These are phyloP conservation scores for Epichloe bromicola DNA, from an alignment of 2,329 filamentous ascomycete species.

Conservation along the genomic window DNA sequence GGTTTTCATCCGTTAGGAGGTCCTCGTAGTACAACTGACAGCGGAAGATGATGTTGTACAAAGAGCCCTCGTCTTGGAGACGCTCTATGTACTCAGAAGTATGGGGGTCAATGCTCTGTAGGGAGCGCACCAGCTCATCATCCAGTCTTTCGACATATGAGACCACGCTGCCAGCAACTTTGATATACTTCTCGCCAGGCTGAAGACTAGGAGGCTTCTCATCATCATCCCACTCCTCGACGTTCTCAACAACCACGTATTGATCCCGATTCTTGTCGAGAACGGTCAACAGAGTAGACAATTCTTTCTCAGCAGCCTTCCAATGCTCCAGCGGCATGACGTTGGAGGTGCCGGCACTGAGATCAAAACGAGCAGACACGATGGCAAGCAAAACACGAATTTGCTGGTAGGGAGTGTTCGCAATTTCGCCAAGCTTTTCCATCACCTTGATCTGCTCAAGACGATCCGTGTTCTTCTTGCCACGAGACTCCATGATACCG, in stretches of 20 bases:
- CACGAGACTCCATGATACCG: constrained; percentile 84
- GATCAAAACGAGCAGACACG: constrained; percentile 87
- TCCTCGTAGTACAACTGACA: constrained; percentile 79
- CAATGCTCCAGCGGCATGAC: constrained; percentile 95
- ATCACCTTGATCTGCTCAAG: constrained; percentile 91
- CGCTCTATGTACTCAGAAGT: constrained; percentile 98
- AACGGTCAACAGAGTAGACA: constrained; percentile 61
- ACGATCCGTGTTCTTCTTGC: constrained; percentile 97
- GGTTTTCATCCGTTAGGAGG: constrained; percentile 54
- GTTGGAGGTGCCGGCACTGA: constrained; percentile 61
- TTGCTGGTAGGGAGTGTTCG: constrained; percentile 81
- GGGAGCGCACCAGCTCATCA: constrained; percentile 91
- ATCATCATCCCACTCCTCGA: constrained; percentile 98
- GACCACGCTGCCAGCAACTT: constrained; percentile 84
- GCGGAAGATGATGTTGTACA: constrained; percentile 89
- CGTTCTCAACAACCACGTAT: constrained; percentile 77
- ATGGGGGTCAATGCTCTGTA: constrained; percentile 95
- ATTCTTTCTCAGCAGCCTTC: constrained; percentile 86
- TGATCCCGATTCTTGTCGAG: constrained; percentile 62
- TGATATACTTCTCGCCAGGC: constrained; percentile 67
- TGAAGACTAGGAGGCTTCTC: constrained; percentile 75
- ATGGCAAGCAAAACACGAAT: constrained; percentile 85
- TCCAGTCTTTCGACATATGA: constrained; percentile 92
- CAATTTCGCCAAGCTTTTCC: constrained; percentile 89
- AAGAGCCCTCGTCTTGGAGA: constrained; percentile 72